Evolutionary conservation across 2,329 filamentous ascomycete species (phyloP), one percentile per base, ranked within the genome.

Genomic region (Fusarium humuli): DNA sequence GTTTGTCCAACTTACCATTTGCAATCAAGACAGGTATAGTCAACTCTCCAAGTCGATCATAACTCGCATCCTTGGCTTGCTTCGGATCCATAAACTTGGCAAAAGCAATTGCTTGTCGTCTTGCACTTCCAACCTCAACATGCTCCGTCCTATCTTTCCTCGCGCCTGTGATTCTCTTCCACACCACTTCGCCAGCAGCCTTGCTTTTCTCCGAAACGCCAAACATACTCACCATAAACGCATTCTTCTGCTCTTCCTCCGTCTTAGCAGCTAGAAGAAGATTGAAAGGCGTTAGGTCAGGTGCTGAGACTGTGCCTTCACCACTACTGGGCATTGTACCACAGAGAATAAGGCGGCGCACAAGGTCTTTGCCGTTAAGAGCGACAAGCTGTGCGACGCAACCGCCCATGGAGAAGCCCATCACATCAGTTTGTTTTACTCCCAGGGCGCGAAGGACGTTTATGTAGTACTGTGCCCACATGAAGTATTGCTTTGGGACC

Each of bases 331-430:
- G 79, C n/a, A 66, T 78, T 5, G 83, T 83, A 3, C 84, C 84
- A 14, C 81, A 83, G 13, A 86, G 74, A 27, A 86, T 77, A 10
- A 85, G 73, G 20, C 79, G 78, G 2, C 81, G 79, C 0, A 84
- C 78, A 3, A 82, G 67, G 3, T 71, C 72, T 0, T 81, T 78
- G 2, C 75, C 77, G 27, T 80, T 76, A 20, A 85, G 76, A 3
- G 83, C 82, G 6, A 85, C 75, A 49, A 83, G 73, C 66, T 86
- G 84, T 9, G 82, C 83, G 7, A 80, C 80, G 32, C 77, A 79
- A 1, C 84, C 84, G 16, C 85, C 84, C 80, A 87, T 83, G 12
- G 82, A 85, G 73, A 84, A 87, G 2, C 85, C 85, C 42, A 86
- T 59, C 10, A 87, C 67, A 61, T 87, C 84, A 48, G 81, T 76